These are phyloP conservation scores for Saitozyma podzolica DNA, from an alignment of 768 basidiomycete species.

Conservation along the genomic window DNA sequence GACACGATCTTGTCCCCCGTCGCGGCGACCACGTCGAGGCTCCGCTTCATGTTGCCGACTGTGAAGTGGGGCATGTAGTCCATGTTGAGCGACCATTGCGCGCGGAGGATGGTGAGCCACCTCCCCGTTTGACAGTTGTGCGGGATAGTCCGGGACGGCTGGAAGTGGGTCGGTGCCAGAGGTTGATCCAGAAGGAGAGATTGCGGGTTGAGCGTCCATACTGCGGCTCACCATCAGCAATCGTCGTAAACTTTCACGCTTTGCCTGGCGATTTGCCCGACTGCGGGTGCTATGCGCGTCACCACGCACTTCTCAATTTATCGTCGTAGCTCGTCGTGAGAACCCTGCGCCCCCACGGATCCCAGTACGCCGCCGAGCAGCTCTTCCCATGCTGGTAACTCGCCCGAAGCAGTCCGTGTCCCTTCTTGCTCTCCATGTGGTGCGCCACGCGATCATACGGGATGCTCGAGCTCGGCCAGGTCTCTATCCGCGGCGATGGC, in stretches of 20 bases:
- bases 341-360: slow-evolving; percentile 53
- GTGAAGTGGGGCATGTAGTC: slow-evolving; percentile 51
- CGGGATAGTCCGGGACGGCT: slow-evolving; percentile 26
- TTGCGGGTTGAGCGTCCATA: slow-evolving; percentile 44
- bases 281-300: too few relatives aligned
- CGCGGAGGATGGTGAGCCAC: slow-evolving; percentile 55
- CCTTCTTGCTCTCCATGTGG: slow-evolving; percentile 25
- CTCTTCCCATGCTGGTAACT: slow-evolving; percentile 49
- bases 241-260: background rate
- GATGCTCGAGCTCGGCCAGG: slow-evolving; percentile 19
- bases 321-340: slow-evolving; percentile 56
- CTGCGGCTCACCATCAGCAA: slow-evolving; percentile 6
- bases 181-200: slow-evolving; percentile 23
- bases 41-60: slow-evolving; percentile 55
- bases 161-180: slow-evolving; percentile 29
- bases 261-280: background rate
- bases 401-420: slow-evolving; percentile 31
- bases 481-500: slow-evolving; percentile 9
- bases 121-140: slow-evolving; percentile 56
- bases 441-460: slow-evolving; percentile 23
- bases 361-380: slow-evolving; percentile 54
- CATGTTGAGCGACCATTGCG: slow-evolving; percentile 53
- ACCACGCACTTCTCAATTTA: slow-evolving; percentile 48
- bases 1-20: slow-evolving; percentile 47
- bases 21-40: slow-evolving; percentile 49